These are phyloP conservation scores for Ormosia emarginata DNA, from an alignment of 306 rosid genomes.

Conservation along the genomic window DNA sequence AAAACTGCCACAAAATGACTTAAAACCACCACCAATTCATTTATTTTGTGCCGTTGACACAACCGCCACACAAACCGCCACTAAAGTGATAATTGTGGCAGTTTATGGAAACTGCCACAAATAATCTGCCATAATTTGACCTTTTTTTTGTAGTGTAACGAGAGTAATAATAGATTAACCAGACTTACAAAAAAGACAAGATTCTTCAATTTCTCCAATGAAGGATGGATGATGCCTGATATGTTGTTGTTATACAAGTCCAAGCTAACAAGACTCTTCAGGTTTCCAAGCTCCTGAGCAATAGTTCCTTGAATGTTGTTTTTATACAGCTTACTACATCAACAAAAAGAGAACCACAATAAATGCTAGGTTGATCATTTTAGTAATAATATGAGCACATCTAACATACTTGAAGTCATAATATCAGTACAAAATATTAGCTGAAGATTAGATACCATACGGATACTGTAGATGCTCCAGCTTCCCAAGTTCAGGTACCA, in stretches of 20 bases:
- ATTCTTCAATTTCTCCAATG: conserved; percentile 79
- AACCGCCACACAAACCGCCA: too few relatives aligned
- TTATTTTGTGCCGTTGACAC: too few relatives aligned
- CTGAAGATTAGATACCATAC: conserved; percentile 42
- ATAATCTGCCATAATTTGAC: too few relatives aligned
- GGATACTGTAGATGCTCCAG: conserved; percentile 85
- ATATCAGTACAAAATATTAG: neutral
- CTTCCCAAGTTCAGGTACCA: conserved; percentile 84
- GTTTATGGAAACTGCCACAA: too few relatives aligned
- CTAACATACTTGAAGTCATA: neutral
- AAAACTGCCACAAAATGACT: too few relatives aligned
- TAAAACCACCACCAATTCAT: too few relatives aligned
- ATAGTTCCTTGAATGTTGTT: conserved; percentile 88
- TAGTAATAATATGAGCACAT: neutral
- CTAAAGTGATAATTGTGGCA: too few relatives aligned
- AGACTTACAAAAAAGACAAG: conserved; percentile 92
- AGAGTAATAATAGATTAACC: neutral
- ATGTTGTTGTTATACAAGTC: conserved; percentile 90
- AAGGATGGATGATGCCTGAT: conserved; percentile 69
- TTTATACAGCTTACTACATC: conserved; percentile 82
- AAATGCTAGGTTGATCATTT: neutral
- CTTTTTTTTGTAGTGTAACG: too few relatives aligned
- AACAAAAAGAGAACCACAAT: neutral
- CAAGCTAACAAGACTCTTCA: conserved; percentile 88
- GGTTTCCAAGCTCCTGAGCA: conserved; percentile 79